Base-by-base conservation (phyloP, 2,329 filamentous ascomycete genomes). In the Aspergillus latus region DNA sequence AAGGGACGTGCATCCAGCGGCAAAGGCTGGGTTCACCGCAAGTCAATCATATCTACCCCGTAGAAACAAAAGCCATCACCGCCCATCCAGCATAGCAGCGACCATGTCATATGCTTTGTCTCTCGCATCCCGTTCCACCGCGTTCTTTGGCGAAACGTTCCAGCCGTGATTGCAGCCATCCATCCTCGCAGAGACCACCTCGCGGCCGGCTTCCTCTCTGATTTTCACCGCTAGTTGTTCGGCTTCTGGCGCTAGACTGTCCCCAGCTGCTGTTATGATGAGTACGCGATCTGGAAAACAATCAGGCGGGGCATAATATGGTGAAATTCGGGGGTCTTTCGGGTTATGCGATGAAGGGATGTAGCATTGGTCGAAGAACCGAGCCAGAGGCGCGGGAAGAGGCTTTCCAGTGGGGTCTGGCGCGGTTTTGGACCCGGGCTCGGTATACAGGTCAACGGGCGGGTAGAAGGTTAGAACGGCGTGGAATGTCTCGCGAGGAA, bases 161-260 rank as follows among this genome's bases (percentile, higher is more conserved):
- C 70, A 77, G n/a, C 52, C 74, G 60, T 78, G 75, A 36, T 62
- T 63, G 50, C 72, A 73, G 4, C 64, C 67, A 39, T 69, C 60
- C 65, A 74, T 68, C 40, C 68, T 68, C 59, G 75, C 68, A 29
- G 47, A 55, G 47, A 68, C 59, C 52, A 72, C 67, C 58, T 68
- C 52, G 34, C 60, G 54, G 1, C 60, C 68, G 16, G 57, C 49
- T 15, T 59, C 47, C 26, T 61, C 37, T 32, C 60, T 49, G n/a
- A 72, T 59, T 43, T 61, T 66, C n/a, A 53, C 54, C 2, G 68
- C 70, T 29, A 74, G 49, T 30, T 59, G 60, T 54, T 72, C 70
- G 7, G 61, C 70, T 52, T 74, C 71, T 2, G 15, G 52, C 5
- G 69, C 68, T 1, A 72, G 62, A 4, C 51, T 64, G 51, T 73